phyloP scores from a whole-genome alignment of 1,284 basidiomycete species.

The Taiwanofungus camphoratus region DNA sequence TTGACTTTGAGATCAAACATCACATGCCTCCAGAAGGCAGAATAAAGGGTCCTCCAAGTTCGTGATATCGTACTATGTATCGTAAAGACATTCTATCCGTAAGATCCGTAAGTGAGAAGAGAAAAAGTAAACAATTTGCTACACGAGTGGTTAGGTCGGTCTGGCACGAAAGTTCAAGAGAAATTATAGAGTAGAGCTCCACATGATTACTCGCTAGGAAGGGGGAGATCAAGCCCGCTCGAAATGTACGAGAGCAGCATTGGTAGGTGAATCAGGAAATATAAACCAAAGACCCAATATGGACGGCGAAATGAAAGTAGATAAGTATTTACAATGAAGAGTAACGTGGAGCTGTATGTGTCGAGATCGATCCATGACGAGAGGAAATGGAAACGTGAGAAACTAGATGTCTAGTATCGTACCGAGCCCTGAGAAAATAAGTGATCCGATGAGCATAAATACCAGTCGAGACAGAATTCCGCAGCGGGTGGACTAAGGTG shows the following conservation, averaged over 20 bases:
- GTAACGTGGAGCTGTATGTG: neutral
- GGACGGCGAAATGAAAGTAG: neutral
- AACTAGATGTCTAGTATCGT: constrained; percentile 9
- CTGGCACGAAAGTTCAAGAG: constrained; percentile 1
- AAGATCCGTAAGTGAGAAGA: constrained; percentile 4
- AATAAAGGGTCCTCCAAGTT: neutral
- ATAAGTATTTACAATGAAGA: neutral
- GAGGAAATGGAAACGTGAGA: neutral
- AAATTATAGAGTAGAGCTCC: constrained; percentile 1
- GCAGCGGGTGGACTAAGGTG: constrained; percentile 17
- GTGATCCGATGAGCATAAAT: constrained; percentile 3
- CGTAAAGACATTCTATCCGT: constrained; percentile 4
- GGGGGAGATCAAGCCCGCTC: neutral
- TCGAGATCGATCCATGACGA: neutral
- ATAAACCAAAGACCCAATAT: neutral
- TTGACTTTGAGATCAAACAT: too few species aligned
- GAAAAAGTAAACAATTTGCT: constrained; percentile 10
- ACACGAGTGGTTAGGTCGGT: constrained; percentile 5
- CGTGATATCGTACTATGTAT: constrained; percentile 9
- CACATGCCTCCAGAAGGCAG: too few species aligned
- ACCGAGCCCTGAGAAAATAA: constrained; percentile 1
- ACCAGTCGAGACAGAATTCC: constrained; percentile 3
- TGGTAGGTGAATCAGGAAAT: neutral
- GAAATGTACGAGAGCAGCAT: neutral
- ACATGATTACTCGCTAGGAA: constrained; percentile 1